Evolutionary conservation across 148 eudicot genomes (phyloP).

Genomic region (Amaranthus palmeri): DNA sequence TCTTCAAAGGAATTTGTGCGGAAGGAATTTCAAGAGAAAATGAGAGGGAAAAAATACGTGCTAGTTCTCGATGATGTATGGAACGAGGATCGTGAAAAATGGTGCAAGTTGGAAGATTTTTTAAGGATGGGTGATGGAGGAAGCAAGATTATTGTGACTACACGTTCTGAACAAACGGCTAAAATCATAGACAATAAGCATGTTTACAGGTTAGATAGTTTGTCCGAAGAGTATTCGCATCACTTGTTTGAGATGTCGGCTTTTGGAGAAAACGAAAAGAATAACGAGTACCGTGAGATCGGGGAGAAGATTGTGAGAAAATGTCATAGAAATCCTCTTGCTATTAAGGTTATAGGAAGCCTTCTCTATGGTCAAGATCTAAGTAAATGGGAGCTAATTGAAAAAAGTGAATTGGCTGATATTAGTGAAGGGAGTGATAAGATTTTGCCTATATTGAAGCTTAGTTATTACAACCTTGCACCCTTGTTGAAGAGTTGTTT

Average conservation of each 20-base stretch:
- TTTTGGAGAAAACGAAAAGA: not conserved
- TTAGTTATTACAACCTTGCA: constrained; percentile 6
- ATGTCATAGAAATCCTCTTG: constrained; percentile 28
- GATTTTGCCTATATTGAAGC: not conserved
- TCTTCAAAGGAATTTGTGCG: not conserved
- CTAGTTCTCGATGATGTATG: constrained; percentile 29
- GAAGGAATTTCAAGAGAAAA: not conserved
- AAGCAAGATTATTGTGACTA: constrained; percentile 22
- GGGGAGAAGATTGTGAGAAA: constrained; percentile 20
- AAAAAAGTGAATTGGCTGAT: not conserved
- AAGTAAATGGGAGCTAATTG: constrained; percentile 8
- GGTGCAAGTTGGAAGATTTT: constrained; percentile 1
- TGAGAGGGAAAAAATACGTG: constrained; percentile 11
- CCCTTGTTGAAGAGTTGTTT: constrained; percentile 19
- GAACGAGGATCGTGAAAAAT: constrained; percentile 18
- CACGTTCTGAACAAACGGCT: constrained; percentile 17
- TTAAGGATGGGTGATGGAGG: constrained; percentile 5
- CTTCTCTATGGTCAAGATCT: constrained; percentile 10
- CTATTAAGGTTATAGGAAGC: constrained; percentile 21
- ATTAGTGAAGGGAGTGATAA: not conserved
- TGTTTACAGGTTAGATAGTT: not conserved
- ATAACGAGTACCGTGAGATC: constrained; percentile 6
- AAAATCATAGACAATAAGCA: not conserved
- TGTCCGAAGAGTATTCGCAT: constrained; percentile 13
- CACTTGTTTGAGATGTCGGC: constrained; percentile 19